Conservation (phyloP, 371 early-diverging fungal species). For the Lichtheimia ornata region DNA sequence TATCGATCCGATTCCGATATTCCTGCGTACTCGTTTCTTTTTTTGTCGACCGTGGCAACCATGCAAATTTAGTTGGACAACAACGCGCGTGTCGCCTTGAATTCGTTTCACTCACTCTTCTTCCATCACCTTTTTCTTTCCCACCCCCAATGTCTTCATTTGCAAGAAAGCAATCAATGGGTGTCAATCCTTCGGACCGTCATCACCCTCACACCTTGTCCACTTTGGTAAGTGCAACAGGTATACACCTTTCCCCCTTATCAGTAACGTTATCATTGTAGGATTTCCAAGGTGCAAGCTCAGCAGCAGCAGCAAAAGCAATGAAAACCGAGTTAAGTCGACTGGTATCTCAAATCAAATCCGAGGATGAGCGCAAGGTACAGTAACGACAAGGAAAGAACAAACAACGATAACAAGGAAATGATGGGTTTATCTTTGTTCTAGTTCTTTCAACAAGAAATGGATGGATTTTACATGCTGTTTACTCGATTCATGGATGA, state of each 20-base stretch:
- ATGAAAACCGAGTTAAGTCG: slow-evolving; percentile 64
- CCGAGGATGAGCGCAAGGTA: slow-evolving; percentile 61
- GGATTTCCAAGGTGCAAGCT: slow-evolving; percentile 70
- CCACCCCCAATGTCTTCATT: no score
- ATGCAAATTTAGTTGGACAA: not conserved
- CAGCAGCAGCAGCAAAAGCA: slow-evolving; percentile 66
- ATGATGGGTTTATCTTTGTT: not conserved
- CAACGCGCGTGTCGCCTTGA: not conserved
- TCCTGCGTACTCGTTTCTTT: no score
- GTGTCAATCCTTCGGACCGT: slow-evolving; percentile 24
- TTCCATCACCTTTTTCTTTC: not conserved
- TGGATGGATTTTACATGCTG: slow-evolving; percentile 92
- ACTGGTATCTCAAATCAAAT: slow-evolving; percentile 49
- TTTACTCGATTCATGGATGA: slow-evolving; percentile 87
- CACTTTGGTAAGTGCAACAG: slow-evolving; percentile 47
- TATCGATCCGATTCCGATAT: not conserved
- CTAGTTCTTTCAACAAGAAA: slow-evolving; percentile 38
- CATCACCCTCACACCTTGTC: slow-evolving; percentile 64
- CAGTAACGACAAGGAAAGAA: not conserved
- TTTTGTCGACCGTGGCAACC: not conserved
- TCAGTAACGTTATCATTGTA: slow-evolving; percentile 13
- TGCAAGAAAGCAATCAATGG: no score
- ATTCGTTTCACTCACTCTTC: not conserved
- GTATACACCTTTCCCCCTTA: not conserved
- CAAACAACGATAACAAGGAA: not conserved